A percentile compares a stretch with the other conserved stretches of the same genome.
These are phyloP conservation scores for Metschnikowia santaceciliae DNA, from an alignment of 805 yeast species.

Conservation along the genomic window DNA sequence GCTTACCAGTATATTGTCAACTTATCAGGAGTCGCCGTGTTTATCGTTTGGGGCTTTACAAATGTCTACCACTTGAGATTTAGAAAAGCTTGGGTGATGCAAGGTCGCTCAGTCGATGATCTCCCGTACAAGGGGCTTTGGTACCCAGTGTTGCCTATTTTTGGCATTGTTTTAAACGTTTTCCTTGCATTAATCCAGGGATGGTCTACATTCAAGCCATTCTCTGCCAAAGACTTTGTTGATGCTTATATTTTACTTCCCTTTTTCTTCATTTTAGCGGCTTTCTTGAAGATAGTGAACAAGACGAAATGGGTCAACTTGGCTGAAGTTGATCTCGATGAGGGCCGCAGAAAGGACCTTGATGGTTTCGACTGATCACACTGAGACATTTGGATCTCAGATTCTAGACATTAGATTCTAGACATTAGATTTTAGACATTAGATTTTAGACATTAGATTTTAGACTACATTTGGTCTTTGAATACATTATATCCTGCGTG, in stretches of 20 bases:
- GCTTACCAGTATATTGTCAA: conserved; percentile 61
- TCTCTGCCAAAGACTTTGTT: conserved; percentile 40
- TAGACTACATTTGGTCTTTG: neutral
- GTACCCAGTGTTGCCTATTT: conserved; percentile 49
- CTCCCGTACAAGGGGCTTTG: conserved; percentile 37
- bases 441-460: neutral
- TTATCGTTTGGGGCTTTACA: conserved; percentile 64
- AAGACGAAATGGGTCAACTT: conserved; percentile 40
- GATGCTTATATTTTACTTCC: conserved; percentile 66
- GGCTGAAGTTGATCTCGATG: conserved; percentile 46
- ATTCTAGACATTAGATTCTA: neutral
- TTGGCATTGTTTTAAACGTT: conserved; percentile 47
- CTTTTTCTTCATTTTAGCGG: conserved; percentile 42
- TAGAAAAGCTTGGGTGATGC: conserved; percentile 40
- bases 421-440: neutral
- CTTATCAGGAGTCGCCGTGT: conserved; percentile 63
- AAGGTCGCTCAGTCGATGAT: conserved; percentile 32
- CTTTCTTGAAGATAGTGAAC: conserved; percentile 36
- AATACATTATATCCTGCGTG: neutral
- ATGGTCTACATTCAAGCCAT: conserved; percentile 61
- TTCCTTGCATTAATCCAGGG: conserved; percentile 62
- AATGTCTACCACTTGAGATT: conserved; percentile 55
- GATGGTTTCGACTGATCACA: conserved; percentile 5
- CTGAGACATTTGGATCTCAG: neutral
- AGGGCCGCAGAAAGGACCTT: conserved; percentile 45